A percentile compares a stretch with the other conserved stretches of the same genome.
phyloP scores from a whole-genome alignment of 768 basidiomycete genomes.

The Lentinula aciculospora region DNA sequence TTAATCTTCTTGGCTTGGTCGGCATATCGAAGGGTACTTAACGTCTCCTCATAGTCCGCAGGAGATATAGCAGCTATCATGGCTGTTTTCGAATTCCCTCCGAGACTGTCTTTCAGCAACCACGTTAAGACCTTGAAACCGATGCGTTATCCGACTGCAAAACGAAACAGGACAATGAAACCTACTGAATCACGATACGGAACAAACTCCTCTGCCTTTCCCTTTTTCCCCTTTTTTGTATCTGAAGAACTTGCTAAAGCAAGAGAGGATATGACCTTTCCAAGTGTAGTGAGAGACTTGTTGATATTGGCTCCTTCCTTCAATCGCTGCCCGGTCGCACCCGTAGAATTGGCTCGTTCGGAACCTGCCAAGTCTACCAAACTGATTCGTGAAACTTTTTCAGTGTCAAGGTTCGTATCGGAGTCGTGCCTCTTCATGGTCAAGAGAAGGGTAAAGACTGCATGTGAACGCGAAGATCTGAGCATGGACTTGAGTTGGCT shows the following conservation, averaged over 20 bases:
- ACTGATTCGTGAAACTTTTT: conserved; percentile 99
- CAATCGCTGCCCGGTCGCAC: conserved; percentile 91
- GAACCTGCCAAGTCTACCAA: conserved; percentile 96
- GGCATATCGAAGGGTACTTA: conserved; percentile 95
- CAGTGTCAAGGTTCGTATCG: conserved; percentile 84
- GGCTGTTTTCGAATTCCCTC: conserved; percentile 95
- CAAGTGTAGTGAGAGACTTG: conserved; percentile 95
- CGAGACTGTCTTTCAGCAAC: conserved; percentile 96
- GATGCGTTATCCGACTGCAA: background rate
- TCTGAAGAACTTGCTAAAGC: conserved; percentile 60
- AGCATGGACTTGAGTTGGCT: background rate
- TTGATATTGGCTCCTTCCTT: conserved; percentile 99
- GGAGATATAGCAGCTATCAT: conserved; percentile 99
- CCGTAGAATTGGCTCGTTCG: conserved; percentile 95
- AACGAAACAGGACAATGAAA: conserved; percentile 5
- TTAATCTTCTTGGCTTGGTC: conserved; percentile 99
- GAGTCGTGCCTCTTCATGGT: conserved; percentile 88
- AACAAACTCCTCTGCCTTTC: conserved; percentile 86
- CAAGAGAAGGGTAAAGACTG: conserved; percentile 93
- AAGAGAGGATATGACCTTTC: conserved; percentile 93
- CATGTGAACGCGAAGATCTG: conserved; percentile 94
- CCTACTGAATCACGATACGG: conserved; percentile 96
- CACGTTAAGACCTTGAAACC: conserved; percentile 81
- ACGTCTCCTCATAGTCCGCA: conserved; percentile 97
- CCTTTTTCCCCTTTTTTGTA: conserved; percentile 84